These are phyloP conservation scores for Pestalotiopsis sp. DNA, from an alignment of 2,329 filamentous ascomycete genomes.

Conservation along the genomic window DNA sequence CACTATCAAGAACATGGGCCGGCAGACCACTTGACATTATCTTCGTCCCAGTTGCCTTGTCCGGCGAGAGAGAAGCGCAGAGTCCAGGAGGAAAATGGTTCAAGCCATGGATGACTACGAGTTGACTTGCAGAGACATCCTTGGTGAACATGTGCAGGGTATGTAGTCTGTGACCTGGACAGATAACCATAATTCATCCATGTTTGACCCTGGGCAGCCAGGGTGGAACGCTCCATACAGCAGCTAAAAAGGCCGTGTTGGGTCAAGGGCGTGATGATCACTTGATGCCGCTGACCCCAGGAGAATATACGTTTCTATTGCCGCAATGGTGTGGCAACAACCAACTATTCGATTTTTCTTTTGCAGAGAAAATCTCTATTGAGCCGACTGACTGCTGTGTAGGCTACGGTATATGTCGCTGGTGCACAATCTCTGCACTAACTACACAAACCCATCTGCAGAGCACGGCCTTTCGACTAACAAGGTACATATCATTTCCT, in stretches of 20 bases:
- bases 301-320: neutral
- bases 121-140: conserved; percentile 7
- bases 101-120: neutral
- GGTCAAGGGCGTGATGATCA: neutral
- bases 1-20: neutral
- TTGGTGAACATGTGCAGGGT: conserved; percentile 2
- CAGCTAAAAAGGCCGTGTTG: neutral
- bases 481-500: conserved; percentile 3
- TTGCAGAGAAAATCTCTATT: neutral
- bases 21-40: neutral
- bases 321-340: neutral
- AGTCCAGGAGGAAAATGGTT: neutral
- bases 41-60: neutral
- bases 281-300: conserved; percentile 2
- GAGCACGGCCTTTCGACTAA: neutral
- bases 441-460: neutral
- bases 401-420: neutral
- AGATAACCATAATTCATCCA: conserved; percentile 9
- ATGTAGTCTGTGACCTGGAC: neutral
- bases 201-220: neutral
- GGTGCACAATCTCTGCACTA: too few species aligned
- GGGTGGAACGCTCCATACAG: neutral
- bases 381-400: neutral
- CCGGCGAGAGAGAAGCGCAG: neutral
- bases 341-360: neutral